Evolutionary conservation across 305 asterid species (phyloP).

Genomic region (Fraxinus angustifolia): DNA sequence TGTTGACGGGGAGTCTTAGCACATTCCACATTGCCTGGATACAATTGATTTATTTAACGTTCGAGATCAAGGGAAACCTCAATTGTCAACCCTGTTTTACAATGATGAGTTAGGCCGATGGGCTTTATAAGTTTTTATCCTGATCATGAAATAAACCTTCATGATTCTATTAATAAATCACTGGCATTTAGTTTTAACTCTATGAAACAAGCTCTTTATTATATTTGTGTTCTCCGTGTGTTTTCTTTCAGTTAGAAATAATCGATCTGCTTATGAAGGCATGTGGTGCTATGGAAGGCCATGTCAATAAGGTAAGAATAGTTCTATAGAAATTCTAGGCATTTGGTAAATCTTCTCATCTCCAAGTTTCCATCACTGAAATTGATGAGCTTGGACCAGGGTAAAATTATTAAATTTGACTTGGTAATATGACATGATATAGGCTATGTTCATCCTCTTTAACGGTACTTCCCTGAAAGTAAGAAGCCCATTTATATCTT

Average conservation of each 20-base stretch:
- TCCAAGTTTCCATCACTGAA: not conserved
- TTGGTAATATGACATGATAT: not conserved
- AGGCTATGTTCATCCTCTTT: not conserved
- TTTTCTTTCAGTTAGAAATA: slow-evolving; percentile 21
- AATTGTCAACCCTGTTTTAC: not conserved
- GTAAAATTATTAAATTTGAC: not conserved
- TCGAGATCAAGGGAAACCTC: not conserved
- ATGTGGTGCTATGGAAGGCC: slow-evolving; percentile 18
- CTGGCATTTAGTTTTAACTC: not conserved
- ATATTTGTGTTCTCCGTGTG: not conserved
- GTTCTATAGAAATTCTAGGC: not conserved
- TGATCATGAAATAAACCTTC: not conserved
- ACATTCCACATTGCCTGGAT: not conserved
- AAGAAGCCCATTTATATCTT: not conserved
- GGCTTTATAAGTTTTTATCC: not conserved
- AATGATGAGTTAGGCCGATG: not conserved
- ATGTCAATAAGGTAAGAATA: slow-evolving; percentile 15
- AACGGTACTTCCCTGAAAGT: not conserved
- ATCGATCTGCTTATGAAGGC: slow-evolving; percentile 30
- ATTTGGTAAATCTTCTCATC: not conserved
- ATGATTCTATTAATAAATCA: not conserved
- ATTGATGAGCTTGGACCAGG: not conserved
- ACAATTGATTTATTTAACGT: not conserved
- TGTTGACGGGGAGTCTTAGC: not conserved
- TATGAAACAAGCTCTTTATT: not conserved